Evolutionary conservation across 257 asterid genomes (phyloP).

Genomic region (Eustoma russellianum): DNA sequence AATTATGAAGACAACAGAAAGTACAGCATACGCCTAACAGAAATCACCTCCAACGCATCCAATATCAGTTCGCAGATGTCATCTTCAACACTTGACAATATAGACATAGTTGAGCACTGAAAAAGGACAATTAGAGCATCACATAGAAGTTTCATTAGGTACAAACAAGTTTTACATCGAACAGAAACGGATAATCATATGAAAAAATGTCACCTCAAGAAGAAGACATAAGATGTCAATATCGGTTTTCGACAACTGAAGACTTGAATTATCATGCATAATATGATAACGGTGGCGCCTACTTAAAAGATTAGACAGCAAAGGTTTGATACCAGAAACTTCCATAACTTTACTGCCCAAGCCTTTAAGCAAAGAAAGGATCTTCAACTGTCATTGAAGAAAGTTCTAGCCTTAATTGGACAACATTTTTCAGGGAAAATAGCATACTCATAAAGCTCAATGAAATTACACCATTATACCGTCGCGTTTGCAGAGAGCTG

Average conservation of each 20-base stretch:
- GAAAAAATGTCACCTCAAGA: conserved; percentile 50
- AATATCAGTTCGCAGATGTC: conserved; percentile 32
- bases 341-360: conserved; percentile 50
- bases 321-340: conserved; percentile 38
- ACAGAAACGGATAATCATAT: conserved; percentile 1
- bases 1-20: background rate
- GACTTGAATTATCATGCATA: conserved; percentile 21
- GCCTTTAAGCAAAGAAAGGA: conserved; percentile 58
- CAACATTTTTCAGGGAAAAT: background rate
- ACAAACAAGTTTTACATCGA: conserved; percentile 1
- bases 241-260: conserved; percentile 50
- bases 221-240: conserved; percentile 59
- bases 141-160: background rate
- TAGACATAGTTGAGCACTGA: conserved; percentile 43
- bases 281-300: conserved; percentile 34
- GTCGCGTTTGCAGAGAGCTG: conserved; percentile 57
- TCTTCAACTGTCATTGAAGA: conserved; percentile 49
- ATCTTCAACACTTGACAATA: conserved; percentile 30
- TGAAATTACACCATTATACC: conserved; percentile 27
- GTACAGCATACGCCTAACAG: background rate
- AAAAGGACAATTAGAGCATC: conserved; percentile 7
- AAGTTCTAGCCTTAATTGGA: conserved; percentile 1
- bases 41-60: conserved; percentile 61
- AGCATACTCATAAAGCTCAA: background rate
- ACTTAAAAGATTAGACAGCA: conserved; percentile 51